phyloP scores from a whole-genome alignment of 768 basidiomycete genomes.

The Russula foetens region DNA sequence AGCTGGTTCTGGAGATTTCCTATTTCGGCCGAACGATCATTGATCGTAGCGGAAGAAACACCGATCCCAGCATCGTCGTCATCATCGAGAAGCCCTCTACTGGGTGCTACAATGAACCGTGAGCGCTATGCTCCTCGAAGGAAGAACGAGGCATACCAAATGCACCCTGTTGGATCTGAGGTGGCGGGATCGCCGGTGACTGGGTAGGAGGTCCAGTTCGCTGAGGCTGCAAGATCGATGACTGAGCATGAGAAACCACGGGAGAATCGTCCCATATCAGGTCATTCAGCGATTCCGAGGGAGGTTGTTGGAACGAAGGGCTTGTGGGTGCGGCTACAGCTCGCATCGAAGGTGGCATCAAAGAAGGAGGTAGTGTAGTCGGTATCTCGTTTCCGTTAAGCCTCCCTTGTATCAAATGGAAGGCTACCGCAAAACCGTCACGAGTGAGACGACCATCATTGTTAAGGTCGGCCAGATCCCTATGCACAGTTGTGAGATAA shows the following conservation, averaged over 20 bases:
- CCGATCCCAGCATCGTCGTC: slow-evolving; percentile 49
- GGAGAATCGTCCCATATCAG: slow-evolving; percentile 38
- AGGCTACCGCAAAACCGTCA: slow-evolving; percentile 93
- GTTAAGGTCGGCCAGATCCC: slow-evolving; percentile 90
- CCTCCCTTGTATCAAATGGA: slow-evolving; percentile 87
- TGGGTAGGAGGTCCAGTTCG: not conserved
- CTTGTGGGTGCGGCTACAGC: slow-evolving; percentile 30
- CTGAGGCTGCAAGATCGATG: slow-evolving; percentile 23
- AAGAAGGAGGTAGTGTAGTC: slow-evolving; percentile 51
- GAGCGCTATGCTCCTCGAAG: slow-evolving; percentile 5
- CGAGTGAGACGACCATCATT: slow-evolving; percentile 80
- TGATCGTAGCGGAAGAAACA: slow-evolving; percentile 42
- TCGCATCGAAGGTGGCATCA: slow-evolving; percentile 82
- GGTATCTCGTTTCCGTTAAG: slow-evolving; percentile 75
- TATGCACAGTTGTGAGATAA: slow-evolving; percentile 26
- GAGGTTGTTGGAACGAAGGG: slow-evolving; percentile 30
- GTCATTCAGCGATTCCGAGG: slow-evolving; percentile 37
- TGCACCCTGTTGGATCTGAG: slow-evolving; percentile 36
- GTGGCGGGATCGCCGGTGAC: slow-evolving; percentile 5
- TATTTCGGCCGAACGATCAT: slow-evolving; percentile 77
- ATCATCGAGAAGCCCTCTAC: slow-evolving; percentile 61
- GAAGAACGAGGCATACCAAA: slow-evolving; percentile 34
- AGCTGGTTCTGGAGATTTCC: slow-evolving; percentile 85
- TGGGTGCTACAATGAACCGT: slow-evolving; percentile 9
- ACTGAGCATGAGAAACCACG: slow-evolving; percentile 32